Percentiles rank a stretch among this genome's conserved stretches.
These are phyloP conservation scores for Mortierella sp. DNA, from an alignment of 371 early-diverging fungal genomes.

Conservation along the genomic window DNA sequence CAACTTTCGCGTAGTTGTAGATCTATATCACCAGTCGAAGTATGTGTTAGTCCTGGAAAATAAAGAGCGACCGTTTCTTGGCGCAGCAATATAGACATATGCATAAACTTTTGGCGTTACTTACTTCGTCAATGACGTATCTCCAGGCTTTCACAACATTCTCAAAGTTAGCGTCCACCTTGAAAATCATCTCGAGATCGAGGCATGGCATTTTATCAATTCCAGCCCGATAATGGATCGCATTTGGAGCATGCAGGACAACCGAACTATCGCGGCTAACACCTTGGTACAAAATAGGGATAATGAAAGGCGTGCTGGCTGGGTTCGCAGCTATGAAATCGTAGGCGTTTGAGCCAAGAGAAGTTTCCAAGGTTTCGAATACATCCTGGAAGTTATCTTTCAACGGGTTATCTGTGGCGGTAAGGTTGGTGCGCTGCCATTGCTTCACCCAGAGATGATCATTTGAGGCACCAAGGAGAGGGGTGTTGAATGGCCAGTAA, in stretches of 20 bases:
- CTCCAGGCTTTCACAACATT: slow-evolving; percentile 42
- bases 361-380: slow-evolving; percentile 28
- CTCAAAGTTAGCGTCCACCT: slow-evolving; percentile 37
- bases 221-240: slow-evolving; percentile 54
- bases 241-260: slow-evolving; percentile 51
- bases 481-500: slow-evolving; percentile 58
- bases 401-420: neutral
- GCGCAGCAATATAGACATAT: neutral
- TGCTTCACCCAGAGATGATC: slow-evolving; percentile 53
- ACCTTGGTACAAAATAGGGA: slow-evolving; percentile 8
- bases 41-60: neutral
- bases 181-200: slow-evolving; percentile 51
- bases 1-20: slow-evolving; percentile 22
- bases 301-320: slow-evolving; percentile 20
- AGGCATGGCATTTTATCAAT: slow-evolving; percentile 36
- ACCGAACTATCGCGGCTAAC: neutral
- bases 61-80: neutral
- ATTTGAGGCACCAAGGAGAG: slow-evolving; percentile 2
- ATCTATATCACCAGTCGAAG: slow-evolving; percentile 16
- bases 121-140: slow-evolving; percentile 32
- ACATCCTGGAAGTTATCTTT: neutral
- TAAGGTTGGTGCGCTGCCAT: slow-evolving; percentile 36
- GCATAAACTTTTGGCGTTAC: neutral
- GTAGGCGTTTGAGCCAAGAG: neutral
- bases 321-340: slow-evolving; percentile 19